Base-by-base conservation (phyloP, 2,329 filamentous ascomycete genomes). In the Aureobasidium leucospermi region DNA sequence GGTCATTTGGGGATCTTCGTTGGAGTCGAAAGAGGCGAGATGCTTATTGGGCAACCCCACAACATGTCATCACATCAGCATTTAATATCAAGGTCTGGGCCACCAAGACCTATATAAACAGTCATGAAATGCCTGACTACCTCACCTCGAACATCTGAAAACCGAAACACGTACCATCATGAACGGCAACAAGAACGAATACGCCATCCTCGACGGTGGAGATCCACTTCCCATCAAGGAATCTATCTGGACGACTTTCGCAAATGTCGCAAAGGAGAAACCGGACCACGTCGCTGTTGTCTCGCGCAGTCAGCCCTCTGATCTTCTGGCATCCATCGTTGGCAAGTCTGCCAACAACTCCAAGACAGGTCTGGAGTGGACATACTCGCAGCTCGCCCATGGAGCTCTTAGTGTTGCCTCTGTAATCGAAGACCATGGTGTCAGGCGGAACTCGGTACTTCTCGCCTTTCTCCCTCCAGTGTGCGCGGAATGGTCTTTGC, bases 401-500 rank as follows among this genome's bases (percentile, higher is more conserved):
- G 52, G 52, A 8, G 52, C 28, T 6, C 4, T 10, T 2, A 45
- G 15, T 9, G n/a, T 56, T 4, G 52, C 41, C 23, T 42, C 52
- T 28, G 16, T 45, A 2, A 15, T 56, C n/a, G 41, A 45, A n/a
- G 6, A 36, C 6, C 31, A 38, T 6, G 29, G 13, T 8, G 41
- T 43, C 0, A 45, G 23, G 41, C 52, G n/a, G 6, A 36, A 36
- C 16, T 56, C 41, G 13, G 41, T 56, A 11, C 29, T 56, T 2
- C 41, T 56, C 5, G 41, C 38, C 11, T 45, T 56, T 10, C 29
- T 56, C 1, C 52, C 52, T 15, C 41, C 52, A 23, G 11, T 56
- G 8, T 56, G 52, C 29, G 52, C 41, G 6, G 52, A 56, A 38
- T 56, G 52, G 52, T 45, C 52, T 10, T n/a, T 56, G 52, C 39